phyloP scores from a whole-genome alignment of 2,329 filamentous ascomycete genomes.

The Thermothelomyces thermophilus region DNA sequence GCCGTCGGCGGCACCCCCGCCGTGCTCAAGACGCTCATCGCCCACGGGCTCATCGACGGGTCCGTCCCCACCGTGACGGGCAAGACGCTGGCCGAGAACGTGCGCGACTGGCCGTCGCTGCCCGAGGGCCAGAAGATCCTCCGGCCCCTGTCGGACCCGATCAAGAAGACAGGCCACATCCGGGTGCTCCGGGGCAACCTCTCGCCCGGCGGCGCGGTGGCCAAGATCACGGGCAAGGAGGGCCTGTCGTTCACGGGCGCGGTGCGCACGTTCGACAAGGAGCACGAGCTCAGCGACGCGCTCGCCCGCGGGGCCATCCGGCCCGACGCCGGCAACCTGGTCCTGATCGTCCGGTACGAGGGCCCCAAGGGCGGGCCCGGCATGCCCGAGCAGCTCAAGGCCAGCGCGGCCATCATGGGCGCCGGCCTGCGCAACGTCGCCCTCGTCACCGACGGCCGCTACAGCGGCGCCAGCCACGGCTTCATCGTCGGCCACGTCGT shows the following conservation, averaged over 20 bases:
- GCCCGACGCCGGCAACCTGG: slow-evolving; percentile 62
- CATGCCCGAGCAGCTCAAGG: slow-evolving; percentile 92
- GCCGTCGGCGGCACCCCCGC: slow-evolving; percentile 78
- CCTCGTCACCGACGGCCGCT: slow-evolving; percentile 85
- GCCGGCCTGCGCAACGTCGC: slow-evolving; percentile 82
- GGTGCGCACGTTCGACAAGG: slow-evolving; percentile 81
- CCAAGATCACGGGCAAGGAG: slow-evolving; percentile 96
- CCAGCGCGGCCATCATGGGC: slow-evolving; percentile 86
- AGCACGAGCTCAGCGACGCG: slow-evolving; percentile 68
- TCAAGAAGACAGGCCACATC: slow-evolving; percentile 81
- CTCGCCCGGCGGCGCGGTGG: slow-evolving; percentile 81
- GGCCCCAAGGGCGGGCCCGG: slow-evolving; percentile 89
- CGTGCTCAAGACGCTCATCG: slow-evolving; percentile 79
- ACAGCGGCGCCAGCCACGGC: slow-evolving; percentile 80
- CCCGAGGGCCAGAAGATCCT: slow-evolving; percentile 79
- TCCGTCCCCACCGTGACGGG: slow-evolving; percentile 76
- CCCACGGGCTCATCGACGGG: slow-evolving; percentile 68
- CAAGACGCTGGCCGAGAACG: slow-evolving; percentile 75
- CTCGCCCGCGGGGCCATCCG: slow-evolving; percentile 54
- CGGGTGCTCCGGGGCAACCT: slow-evolving; percentile 84
- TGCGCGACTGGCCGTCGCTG: slow-evolving; percentile 67
- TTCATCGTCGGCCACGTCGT: slow-evolving; percentile 93
- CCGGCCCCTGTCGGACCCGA: slow-evolving; percentile 60
- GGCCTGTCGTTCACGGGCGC: slow-evolving; percentile 74
- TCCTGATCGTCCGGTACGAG: slow-evolving; percentile 87